Base-by-base conservation (phyloP, 1,139 yeast species). In the Ashbya aceris region DNA sequence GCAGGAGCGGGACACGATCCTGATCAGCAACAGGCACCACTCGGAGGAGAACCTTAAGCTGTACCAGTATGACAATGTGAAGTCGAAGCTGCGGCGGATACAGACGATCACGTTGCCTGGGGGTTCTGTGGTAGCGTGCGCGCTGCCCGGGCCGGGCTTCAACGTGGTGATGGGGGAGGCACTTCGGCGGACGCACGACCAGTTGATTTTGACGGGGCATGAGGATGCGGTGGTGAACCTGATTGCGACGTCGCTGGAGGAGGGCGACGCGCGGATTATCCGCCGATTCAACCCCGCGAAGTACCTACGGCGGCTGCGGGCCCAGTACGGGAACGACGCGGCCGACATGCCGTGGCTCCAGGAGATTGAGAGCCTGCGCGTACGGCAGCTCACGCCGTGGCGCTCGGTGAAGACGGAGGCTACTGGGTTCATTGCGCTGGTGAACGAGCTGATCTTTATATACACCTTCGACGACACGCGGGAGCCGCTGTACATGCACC, bases 371-470 rank as follows among this genome's bases (percentile, higher is more conserved):
- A n/a, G 20, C 5, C 40, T 41, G 34, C 62, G 60, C 1, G 49
- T 58, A n/a, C 47, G 49, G 11, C 49, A 51, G 26, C 14, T 57
- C 8, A 38, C 45, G 29, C 45, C 51, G 2, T 53, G 56, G 56
- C 14, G n/a, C 14, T 11, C 11, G 4, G 42, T 43, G 11, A 38
- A 43, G 11, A 38, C 41, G 48, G 42, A 43, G 12, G 35, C 44
- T 10, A 34, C 41, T 2, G 53, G 53, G 8, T 58, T 56, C 33
- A 46, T 50, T 3, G 56, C 61, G 2, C 30, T 55, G 14, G 47
- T 58, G 10, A 57, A 56, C 38, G 58, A 58, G 26, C 52, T 58
- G 5, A 29, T 58, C 10, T 57, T 58, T 41, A 50, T 58, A 26
- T 58, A 52, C 37, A 52, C 55, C 27, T 30, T 55, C 26, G 47